Evolutionary conservation across 495 filamentous ascomycete species (phyloP).

Genomic region (Aspergillus sparsus): DNA sequence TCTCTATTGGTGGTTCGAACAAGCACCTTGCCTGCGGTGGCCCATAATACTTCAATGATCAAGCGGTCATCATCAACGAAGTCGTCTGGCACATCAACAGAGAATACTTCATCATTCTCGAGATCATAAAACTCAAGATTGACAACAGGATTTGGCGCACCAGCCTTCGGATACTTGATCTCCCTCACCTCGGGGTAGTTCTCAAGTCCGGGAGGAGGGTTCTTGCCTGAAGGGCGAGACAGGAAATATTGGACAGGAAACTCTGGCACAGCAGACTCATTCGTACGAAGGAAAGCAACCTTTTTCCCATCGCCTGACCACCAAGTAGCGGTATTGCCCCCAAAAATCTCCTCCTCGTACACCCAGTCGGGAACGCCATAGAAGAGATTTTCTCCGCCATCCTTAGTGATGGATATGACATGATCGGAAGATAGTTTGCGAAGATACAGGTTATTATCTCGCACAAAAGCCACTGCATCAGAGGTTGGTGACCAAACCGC

Average conservation of each 20-base stretch:
- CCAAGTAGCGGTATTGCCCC: constrained; percentile 82
- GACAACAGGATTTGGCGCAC: constrained; percentile 89
- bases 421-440: constrained; percentile 63
- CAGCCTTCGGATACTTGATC: constrained; percentile 98
- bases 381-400: constrained; percentile 84
- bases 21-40: constrained; percentile 71
- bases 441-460: constrained; percentile 85
- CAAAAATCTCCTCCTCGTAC: constrained; percentile 94
- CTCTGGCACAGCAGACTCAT: constrained; percentile 88
- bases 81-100: constrained; percentile 72
- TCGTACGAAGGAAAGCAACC: constrained; percentile 87
- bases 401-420: constrained; percentile 75
- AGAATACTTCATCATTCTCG: constrained; percentile 73
- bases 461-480: constrained; percentile 80
- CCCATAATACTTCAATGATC: constrained; percentile 94
- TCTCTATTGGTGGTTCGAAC: constrained; percentile 92
- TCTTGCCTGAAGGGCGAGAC: constrained; percentile 76
- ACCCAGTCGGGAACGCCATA: constrained; percentile 99
- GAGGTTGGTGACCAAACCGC: constrained; percentile 89
- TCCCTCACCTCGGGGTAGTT: constrained; percentile 85
- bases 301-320: constrained; percentile 88
- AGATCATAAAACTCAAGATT: constrained; percentile 88
- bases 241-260: constrained; percentile 95
- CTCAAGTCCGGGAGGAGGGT: constrained; percentile 72
- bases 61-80: constrained; percentile 81